Evolutionary conservation across 2,329 filamentous ascomycete species (phyloP), one percentile per base, ranked within the genome.

Genomic region (Phialocephala subalpina): DNA sequence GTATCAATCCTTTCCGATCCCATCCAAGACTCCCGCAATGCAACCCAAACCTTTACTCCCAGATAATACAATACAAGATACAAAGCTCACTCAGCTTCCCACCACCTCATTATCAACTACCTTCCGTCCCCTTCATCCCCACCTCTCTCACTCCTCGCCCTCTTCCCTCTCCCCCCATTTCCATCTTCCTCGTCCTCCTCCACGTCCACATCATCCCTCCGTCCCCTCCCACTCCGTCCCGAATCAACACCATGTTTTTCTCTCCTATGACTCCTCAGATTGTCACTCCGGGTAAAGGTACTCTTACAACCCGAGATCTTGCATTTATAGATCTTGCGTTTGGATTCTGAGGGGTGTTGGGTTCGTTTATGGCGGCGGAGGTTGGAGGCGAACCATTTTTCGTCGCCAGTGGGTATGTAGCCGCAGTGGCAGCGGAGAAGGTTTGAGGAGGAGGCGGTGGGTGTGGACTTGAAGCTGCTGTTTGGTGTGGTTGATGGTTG

Each of bases 301-400:
- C 59, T 70, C 52, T 45, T 63, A 45, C 74, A 76, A 1, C 70
- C 70, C 1, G 35, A 33, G 38, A 66, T 70, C 1, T 29, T 33
- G 60, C 74, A 76, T 1, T 27, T 20, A 47, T 70, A 66, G 1
- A 62, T 33, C 42, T 22, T 57, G n/a, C 55, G n/a, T n/a, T 70
- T 69, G 14, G 45, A 29, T 18, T 68, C 59, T 7, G 36, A 18
- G 3, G 63, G 49, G 53, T 76, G 73, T 29, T 72, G 72, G 2
- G 68, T 73, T 16, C 66, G 65, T 27, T 70, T 70, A 42, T 75
- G 73, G 3, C 73, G 63, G 6, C 66, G 67, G 2, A 76, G 59
- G 25, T 76, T 76, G 1, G 71, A 74, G 8, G 58, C 57, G 64
- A 72, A 74, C 73, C 73, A 75, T 60, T 69, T 69, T 9, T 74